Base-by-base conservation (phyloP, 2,329 filamentous ascomycete species). In the Zasmidium cellare region DNA sequence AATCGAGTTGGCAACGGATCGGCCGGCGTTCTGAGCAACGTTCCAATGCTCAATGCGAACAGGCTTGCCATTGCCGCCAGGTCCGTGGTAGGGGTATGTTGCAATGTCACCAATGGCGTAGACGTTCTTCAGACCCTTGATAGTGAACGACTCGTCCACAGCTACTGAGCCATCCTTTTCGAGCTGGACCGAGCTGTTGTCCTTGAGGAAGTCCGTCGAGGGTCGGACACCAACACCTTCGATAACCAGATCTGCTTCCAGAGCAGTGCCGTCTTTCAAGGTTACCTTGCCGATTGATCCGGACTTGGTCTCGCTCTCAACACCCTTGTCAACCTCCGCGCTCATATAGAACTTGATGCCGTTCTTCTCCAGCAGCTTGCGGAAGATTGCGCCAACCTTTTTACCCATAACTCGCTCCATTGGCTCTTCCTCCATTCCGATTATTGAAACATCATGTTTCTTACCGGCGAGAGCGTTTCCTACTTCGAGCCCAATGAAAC, bases 401-500 rank as follows among this genome's bases (percentile, higher is more conserved):
- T 84, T 82, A 53, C 94, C 94, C 73, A 99, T 88, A 3, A 99
- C 86, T 19, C 90, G 85, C 74, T 96, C 90, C 63, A 97, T 83
- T 0, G 94, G 93, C 12, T 86, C 86, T 58, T 85, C 85, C 71
- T 96, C 92, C 89, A 92, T 93, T 38, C 94, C 94, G 20, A 99
- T 80, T 44, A 97, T 86, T 7, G 89, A 89, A 16, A 99, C 92
- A 9, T 87, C 78, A 73, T 99, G 96, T 68, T 89, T 88, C 67
- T 88, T 89, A 46, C 84, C 77, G 0, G 89, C 87, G 0, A 96
- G 78, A 53, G 79, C 88, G 63, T 92, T 94, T 60, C 90, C 93
- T n/a, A 96, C 85, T 75, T 99, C 94, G 90, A 99, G 96, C 44
- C 94, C 94, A 70, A 99, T 99, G 75, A 99, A 99, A 0, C 91